Conservation (phyloP, 352 stramenopile genomes). For the Peronosclerospora sorghi region DNA sequence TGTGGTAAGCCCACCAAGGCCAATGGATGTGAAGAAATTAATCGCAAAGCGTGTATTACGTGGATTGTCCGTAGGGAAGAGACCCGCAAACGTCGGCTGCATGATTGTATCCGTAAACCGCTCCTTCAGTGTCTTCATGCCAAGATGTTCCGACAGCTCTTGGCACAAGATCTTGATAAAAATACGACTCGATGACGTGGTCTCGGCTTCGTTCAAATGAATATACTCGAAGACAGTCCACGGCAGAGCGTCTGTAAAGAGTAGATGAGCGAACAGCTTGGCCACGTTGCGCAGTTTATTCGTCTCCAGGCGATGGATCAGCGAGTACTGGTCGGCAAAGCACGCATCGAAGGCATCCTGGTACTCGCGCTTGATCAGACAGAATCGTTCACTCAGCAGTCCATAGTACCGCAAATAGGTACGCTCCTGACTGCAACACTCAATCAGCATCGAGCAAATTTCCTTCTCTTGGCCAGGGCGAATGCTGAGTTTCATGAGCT, state of each 20-base stretch:
- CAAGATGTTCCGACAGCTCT: constrained; percentile 95
- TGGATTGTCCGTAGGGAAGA: constrained; percentile 96
- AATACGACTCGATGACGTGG: constrained; percentile 97
- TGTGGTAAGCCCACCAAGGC: constrained; percentile 95
- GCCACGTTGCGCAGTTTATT: constrained; percentile 99
- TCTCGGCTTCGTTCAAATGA: constrained; percentile 97
- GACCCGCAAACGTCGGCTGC: constrained; percentile 85
- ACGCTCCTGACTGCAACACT: constrained; percentile 97
- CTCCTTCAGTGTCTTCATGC: constrained; percentile 91
- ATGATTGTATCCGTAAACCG: constrained; percentile 90
- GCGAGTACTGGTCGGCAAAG: constrained; percentile 91
- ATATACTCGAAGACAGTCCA: constrained; percentile 97
- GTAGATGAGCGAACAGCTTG: constrained; percentile 97
- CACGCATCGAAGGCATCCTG: constrained; percentile 91
- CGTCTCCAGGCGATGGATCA: constrained; percentile 97
- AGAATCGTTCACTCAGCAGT: constrained; percentile 94
- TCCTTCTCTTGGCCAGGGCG: constrained; percentile 92
- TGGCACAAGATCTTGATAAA: constrained; percentile 99
- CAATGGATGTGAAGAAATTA: constrained; percentile 99
- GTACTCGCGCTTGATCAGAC: constrained; percentile 92
- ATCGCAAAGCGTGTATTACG: constrained; percentile 98
- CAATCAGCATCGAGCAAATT: constrained; percentile 98
- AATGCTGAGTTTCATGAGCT: constrained; percentile 97
- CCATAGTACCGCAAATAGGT: constrained; percentile 97
- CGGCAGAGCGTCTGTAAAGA: constrained; percentile 95